Conservation (phyloP, 177 flowering plant species). For the Vitis hybrid region DNA sequence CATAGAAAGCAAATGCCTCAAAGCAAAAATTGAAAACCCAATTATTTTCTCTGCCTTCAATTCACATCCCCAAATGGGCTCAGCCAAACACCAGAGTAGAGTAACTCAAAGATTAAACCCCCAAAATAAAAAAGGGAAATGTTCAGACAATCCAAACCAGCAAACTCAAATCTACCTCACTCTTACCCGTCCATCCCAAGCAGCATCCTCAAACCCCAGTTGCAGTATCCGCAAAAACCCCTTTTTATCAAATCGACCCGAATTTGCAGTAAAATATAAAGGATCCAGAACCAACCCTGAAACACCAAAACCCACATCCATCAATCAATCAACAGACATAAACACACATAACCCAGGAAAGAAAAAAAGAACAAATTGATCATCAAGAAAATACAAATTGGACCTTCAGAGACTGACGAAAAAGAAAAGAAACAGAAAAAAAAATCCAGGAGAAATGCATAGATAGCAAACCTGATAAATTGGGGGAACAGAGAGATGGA, state of each 20-base stretch:
- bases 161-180: slow-evolving; percentile 10
- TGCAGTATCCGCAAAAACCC: slow-evolving; percentile 10
- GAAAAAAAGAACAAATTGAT: not conserved
- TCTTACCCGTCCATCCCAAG: not conserved
- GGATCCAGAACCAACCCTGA: slow-evolving; percentile 25
- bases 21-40: not conserved
- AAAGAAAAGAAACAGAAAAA: not conserved
- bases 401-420: not conserved
- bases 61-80: not conserved
- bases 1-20: not conserved
- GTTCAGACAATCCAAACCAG: slow-evolving; percentile 9
- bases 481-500: slow-evolving; percentile 12
- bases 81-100: not conserved
- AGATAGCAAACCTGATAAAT: slow-evolving; percentile 14
- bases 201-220: not conserved
- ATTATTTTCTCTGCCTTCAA: slow-evolving; percentile 2
- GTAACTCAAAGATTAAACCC: not conserved
- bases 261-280: slow-evolving; percentile 1
- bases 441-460: not conserved
- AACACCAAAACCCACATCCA: slow-evolving; percentile 13
- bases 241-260: slow-evolving; percentile 9
- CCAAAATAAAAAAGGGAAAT: not conserved
- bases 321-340: not conserved
- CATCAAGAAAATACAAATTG: too few species aligned
- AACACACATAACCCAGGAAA: not conserved